Base-by-base conservation (phyloP, 495 filamentous ascomycete genomes). In the Thermothielavioides terrestris region DNA sequence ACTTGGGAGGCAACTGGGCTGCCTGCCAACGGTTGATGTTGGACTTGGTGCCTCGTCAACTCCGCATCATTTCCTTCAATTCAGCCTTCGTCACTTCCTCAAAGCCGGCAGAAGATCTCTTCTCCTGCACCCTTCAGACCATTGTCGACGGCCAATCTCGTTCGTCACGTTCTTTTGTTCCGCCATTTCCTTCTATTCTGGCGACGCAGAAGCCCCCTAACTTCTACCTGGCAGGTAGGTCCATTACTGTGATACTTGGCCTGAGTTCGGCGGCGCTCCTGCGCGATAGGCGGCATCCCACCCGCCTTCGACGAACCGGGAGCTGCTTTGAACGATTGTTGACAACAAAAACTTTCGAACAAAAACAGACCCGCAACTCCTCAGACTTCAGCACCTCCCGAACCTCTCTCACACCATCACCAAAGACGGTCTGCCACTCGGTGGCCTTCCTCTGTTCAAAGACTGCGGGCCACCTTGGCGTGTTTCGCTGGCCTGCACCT, bases 251-350 rank as follows among this genome's bases (percentile, higher is more conserved):
- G n/a, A n/a, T n/a, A n/a, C n/a, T n/a, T n/a, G n/a, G n/a, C n/a
- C n/a, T n/a, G n/a, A n/a, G n/a, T n/a, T n/a, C n/a, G n/a, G n/a
- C n/a, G n/a, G n/a, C n/a, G n/a, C n/a, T n/a, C n/a, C n/a, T 18
- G 52, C 17, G 40, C 50, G 37, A 52, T 57, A 52, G 57, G 56
- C 51, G 49, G 57, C 57, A 56, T 56, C 54, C n/a, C n/a, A n/a
- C n/a, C n/a, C 54, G 49, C 57, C 52, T 41, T 52, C 52, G 42
- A 37, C 52, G 42, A 47, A 46, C 50, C 15, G 42, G 56, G 49
- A 56, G 55, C 23, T 60, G 45, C n/a, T n/a, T n/a, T n/a, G n/a
- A n/a, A n/a, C 54, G 60, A 58, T 65, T 63, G 60, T 65, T 65
- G 60, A 63, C 57, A 58, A 63, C 57, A 58, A 54, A 61, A 64